Evolutionary conservation across 106 monocot species (phyloP).

Genomic region (Dendrobium catenatum): DNA sequence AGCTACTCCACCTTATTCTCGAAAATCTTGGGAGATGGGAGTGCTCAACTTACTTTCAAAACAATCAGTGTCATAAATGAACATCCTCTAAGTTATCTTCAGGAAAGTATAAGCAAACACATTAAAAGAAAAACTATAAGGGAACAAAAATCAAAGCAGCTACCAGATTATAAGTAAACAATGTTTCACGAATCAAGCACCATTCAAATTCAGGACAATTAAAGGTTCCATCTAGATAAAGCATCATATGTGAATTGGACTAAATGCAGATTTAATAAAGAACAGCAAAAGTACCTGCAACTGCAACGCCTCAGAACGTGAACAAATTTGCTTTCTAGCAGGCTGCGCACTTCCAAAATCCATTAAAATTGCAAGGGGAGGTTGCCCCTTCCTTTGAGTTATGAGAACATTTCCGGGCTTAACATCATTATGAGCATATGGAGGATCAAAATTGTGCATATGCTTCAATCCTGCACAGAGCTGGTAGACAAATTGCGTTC

Average conservation of each 20-base stretch:
- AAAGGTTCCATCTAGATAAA: neutral
- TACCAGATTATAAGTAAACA: neutral
- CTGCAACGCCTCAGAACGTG: constrained; percentile 76
- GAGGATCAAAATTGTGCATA: constrained; percentile 95
- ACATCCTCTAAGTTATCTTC: neutral
- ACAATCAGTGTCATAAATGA: too few species aligned
- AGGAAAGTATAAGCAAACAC: neutral
- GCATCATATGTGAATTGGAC: neutral
- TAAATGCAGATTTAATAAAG: neutral
- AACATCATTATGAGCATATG: constrained; percentile 98
- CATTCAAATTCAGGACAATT: neutral
- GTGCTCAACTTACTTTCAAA: too few species aligned
- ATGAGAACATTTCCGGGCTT: constrained; percentile 95
- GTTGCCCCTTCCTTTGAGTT: constrained; percentile 61
- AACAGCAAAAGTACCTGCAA: constrained; percentile 58
- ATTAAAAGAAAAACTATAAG: neutral
- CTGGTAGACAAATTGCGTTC: constrained; percentile 27
- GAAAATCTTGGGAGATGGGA: too few species aligned
- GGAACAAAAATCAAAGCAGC: neutral
- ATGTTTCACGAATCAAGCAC: neutral
- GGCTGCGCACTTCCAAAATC: constrained; percentile 93
- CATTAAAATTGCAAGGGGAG: constrained; percentile 91
- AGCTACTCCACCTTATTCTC: too few species aligned
- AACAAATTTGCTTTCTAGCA: constrained; percentile 80
- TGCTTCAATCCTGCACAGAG: constrained; percentile 93